Base-by-base conservation (phyloP, 495 filamentous ascomycete species). In the Podospora fimiseda region DNA sequence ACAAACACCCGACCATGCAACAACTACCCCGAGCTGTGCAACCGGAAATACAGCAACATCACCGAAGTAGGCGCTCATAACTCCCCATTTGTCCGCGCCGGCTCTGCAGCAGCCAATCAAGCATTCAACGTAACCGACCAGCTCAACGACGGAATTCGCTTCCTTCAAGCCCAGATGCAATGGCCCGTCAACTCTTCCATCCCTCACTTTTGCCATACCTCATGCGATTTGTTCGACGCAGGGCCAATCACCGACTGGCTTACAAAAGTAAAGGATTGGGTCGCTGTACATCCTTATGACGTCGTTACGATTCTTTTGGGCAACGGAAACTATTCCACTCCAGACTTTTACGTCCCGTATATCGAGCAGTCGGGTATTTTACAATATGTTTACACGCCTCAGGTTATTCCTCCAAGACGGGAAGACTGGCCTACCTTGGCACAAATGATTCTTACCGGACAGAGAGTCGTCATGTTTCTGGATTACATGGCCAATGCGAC, bases 241-340 rank as follows among this genome's bases (percentile, higher is more conserved):
- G 92, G 92, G 1, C 80, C 87, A 9, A 80, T 93, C 19, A 80
- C 87, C 49, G 74, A 77, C 24, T 93, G 90, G 70, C 81, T 97
- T 33, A 72, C 68, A 1, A 73, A 69, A 8, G 85, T 97, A 19
- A 74, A 74, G 46, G 59, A 68, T 42, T 97, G 92, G 92, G 80
- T 97, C 15, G 70, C 71, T 5, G 62, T 65, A 1, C 82, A 97
- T 59, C 90, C 89, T 0, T 93, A 89, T 66, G 90, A 97, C 56
- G 85, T 96, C 3, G 81, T 97, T n/a, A 95, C 90, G 3, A 80
- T 96, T 48, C 72, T 97, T 7, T 79, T 97, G 43, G 89, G 86
- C 14, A 97, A 97, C 67, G 82, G 77, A 54, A 89, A 93, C 70
- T 84, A 75, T 52, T 76, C 73, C 19, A 63, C 53, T 13, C 70